Base-by-base conservation (phyloP, 140 eudicot genomes). In the Senecio squalidus region DNA sequence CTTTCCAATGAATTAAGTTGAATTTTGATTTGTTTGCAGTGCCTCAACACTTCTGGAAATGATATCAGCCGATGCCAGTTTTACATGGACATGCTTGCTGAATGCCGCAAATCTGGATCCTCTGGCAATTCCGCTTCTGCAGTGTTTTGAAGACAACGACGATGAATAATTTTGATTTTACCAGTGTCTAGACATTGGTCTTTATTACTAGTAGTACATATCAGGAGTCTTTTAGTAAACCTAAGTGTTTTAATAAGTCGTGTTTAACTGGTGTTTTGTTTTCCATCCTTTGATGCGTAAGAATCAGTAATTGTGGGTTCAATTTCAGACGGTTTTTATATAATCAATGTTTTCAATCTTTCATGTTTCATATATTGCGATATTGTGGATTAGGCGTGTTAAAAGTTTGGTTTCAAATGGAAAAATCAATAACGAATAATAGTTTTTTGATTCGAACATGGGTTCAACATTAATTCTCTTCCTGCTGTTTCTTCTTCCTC, bases 51-150 rank as follows among this genome's bases (percentile, higher is more conserved):
- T 55, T 67, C 68, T n/a, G 89, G 85, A 14, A 78, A 49, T 17
- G 89, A 82, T 58, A 82, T 82, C 33, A 56, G 80, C 75, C 68
- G 60, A 63, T 82, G 89, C 55, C 82, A 78, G 73, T 82, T 74
- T 70, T 82, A 82, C 55, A 74, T 82, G 84, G 85, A 82, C 52
- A 82, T 82, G 82, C 28, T 82, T 66, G 27, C 76, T 18, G 73
- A 78, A 29, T 82, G 89, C 82, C 52, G 52, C 52, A 45, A 20
- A 18, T 8, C 26, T 45, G 52, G 25, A 11, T 18, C 51, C 21
- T 33, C 40, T n/a, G n/a, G 43, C 51, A 17, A 18, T 21, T 18
- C 26, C 23, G 9, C 3, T 45, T 8, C 26, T 45, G 14, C 7
- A 9, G 22, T 8, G 10, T 45, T 18, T 45, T 45, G 52, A 45